These are phyloP conservation scores for Penicillium coprophilum DNA, from an alignment of 495 filamentous ascomycete species.

Conservation along the genomic window DNA sequence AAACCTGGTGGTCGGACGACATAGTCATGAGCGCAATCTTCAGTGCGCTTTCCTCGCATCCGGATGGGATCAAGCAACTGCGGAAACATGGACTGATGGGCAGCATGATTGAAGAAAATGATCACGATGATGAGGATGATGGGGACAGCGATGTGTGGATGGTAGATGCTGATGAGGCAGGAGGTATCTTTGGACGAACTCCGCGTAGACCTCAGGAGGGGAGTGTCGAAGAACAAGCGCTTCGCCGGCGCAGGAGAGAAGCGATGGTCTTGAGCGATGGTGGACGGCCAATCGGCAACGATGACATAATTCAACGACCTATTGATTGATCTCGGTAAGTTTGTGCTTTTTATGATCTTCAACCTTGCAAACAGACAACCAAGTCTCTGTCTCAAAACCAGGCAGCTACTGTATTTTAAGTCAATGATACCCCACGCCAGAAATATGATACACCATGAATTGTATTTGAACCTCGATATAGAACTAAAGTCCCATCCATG, in stretches of 20 bases:
- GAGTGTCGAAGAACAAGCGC: constrained; percentile 49
- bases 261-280: constrained; percentile 56
- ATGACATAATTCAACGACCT: constrained; percentile 52
- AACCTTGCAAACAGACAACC: not conserved
- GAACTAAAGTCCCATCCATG: constrained; percentile 63
- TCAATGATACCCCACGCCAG: constrained; percentile 27
- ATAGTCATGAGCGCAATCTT: constrained; percentile 47
- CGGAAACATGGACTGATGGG: constrained; percentile 47
- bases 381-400: not conserved
- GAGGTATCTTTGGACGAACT: constrained; percentile 28
- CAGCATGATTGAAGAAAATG: constrained; percentile 43
- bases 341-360: not conserved
- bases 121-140: constrained; percentile 50
- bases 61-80: constrained; percentile 42
- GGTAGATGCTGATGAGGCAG: constrained; percentile 50
- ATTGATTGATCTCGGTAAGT: constrained; percentile 13
- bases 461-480: constrained; percentile 6
- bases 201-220: constrained; percentile 44
- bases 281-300: constrained; percentile 46
- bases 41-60: constrained; percentile 31
- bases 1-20: constrained; percentile 49
- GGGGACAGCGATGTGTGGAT: constrained; percentile 52
- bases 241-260: constrained; percentile 52
- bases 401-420: constrained; percentile 15
- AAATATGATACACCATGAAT: constrained; percentile 20